A percentile compares a stretch with the other conserved stretches of the same genome.
These are phyloP conservation scores for Ceratocystis smalleyi DNA, from an alignment of 2,329 filamentous ascomycete species.

Conservation along the genomic window DNA sequence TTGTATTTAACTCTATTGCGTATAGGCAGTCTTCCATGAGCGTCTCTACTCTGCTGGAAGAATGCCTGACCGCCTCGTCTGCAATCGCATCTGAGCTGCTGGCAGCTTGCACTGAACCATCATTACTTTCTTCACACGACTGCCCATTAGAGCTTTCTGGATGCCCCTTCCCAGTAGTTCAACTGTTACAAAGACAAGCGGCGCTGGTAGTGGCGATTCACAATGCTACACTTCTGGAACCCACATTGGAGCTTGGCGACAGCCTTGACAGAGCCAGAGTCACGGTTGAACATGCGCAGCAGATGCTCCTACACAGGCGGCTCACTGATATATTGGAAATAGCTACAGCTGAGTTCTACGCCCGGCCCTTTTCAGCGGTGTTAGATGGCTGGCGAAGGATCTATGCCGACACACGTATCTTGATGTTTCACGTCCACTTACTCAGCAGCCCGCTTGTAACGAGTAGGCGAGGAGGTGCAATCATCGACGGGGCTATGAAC, in stretches of 20 bases:
- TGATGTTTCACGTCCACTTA: constrained; percentile 36
- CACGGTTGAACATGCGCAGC: not conserved
- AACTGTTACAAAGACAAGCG: constrained; percentile 14
- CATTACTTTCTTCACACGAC: not conserved
- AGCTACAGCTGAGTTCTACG: constrained; percentile 13
- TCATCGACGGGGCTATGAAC: not conserved
- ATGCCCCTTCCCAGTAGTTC: constrained; percentile 9
- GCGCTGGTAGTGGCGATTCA: not conserved
- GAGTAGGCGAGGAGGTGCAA: not conserved
- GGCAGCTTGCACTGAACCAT: constrained; percentile 1
- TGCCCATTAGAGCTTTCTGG: constrained; percentile 10
- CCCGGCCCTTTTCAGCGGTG: constrained; percentile 24
- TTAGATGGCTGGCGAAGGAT: constrained; percentile 53
- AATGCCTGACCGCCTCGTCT: not conserved
- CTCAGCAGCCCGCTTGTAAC: constrained; percentile 7
- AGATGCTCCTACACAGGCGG: constrained; percentile 5
- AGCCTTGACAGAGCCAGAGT: not conserved
- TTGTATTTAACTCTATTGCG: not conserved
- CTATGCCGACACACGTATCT: constrained; percentile 54
- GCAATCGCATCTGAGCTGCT: constrained; percentile 10
- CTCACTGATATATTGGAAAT: constrained; percentile 14
- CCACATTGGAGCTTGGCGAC: not conserved
- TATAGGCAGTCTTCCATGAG: not conserved
- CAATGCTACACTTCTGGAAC: not conserved
- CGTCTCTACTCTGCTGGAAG: not conserved